Conservation (phyloP, 1,284 basidiomycete species). For the Trichosporon coremiiforme region DNA sequence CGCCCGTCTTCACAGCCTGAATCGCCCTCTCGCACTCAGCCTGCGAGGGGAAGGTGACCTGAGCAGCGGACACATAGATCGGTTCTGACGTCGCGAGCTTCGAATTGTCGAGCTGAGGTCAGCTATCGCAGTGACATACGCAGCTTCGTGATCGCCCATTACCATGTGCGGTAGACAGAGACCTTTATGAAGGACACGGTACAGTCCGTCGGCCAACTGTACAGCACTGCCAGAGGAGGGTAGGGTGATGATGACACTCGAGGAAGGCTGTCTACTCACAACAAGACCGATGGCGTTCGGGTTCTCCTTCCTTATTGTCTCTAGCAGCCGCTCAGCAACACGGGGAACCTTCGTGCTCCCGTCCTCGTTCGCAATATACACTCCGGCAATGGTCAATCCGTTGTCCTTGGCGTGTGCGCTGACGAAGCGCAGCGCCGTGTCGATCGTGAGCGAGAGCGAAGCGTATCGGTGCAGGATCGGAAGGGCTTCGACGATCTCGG, state of each 20-base stretch:
- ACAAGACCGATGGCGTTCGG: slow-evolving; percentile 38
- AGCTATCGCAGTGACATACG: slow-evolving; percentile 4
- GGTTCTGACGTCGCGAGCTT: slow-evolving; percentile 39
- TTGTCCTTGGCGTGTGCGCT: slow-evolving; percentile 31
- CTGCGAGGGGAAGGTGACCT: slow-evolving; percentile 24
- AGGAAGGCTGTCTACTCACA: slow-evolving; percentile 36
- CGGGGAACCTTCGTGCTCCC: slow-evolving; percentile 28
- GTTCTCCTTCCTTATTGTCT: slow-evolving; percentile 28
- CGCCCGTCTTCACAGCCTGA: slow-evolving; percentile 36
- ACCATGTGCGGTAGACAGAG: too few relatives aligned
- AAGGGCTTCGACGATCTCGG: slow-evolving; percentile 44
- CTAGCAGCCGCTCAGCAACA: slow-evolving; percentile 36
- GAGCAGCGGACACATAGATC: slow-evolving; percentile 35
- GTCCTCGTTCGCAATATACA: slow-evolving; percentile 51
- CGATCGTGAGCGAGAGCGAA: slow-evolving; percentile 49
- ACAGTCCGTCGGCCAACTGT: too few relatives aligned
- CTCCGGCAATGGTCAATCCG: slow-evolving; percentile 40
- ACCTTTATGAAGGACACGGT: too few relatives aligned
- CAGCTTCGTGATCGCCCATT: too few relatives aligned
- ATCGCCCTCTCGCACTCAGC: slow-evolving; percentile 34
- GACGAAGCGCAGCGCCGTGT: slow-evolving; percentile 46
- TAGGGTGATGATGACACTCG: too few relatives aligned
- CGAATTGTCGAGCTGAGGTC: slow-evolving; percentile 46
- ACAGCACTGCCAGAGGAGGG: too few relatives aligned
- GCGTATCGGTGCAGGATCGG: slow-evolving; percentile 57